Percentiles rank a stretch among this genome's conserved stretches.
Conservation (phyloP, 225 moss, liverwort and hornwort genomes). For the Sphagnum tenellum region DNA sequence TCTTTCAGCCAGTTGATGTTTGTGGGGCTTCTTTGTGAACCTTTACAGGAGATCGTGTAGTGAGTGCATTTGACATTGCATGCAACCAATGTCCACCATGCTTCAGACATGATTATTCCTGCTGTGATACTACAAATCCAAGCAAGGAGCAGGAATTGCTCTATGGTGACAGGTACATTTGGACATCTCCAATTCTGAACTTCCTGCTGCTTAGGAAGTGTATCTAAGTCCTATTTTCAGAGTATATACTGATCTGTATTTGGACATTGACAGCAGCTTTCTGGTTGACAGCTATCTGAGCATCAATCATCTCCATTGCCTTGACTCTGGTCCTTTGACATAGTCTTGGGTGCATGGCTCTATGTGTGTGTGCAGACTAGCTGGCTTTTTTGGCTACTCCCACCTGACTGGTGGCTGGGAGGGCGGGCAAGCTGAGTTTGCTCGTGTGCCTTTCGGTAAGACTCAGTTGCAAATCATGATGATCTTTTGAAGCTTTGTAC, state of each 20-base stretch:
- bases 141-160: slow-evolving; percentile 39
- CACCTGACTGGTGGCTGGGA: slow-evolving; percentile 68
- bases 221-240: too few species aligned
- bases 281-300: too few species aligned
- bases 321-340: slow-evolving; percentile 4
- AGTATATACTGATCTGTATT: too few species aligned
- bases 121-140: slow-evolving; percentile 45
- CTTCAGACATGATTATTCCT: slow-evolving; percentile 27
- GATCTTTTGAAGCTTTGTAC: too few species aligned
- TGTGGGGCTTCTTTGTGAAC: not conserved
- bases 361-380: too few species aligned
- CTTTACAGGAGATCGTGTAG: slow-evolving; percentile 51
- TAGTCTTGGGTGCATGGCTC: slow-evolving; percentile 9
- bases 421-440: slow-evolving; percentile 65
- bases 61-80: slow-evolving; percentile 41
- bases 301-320: not conserved
- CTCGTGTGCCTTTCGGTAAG: slow-evolving; percentile 46
- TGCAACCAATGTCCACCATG: slow-evolving; percentile 61
- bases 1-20: too few species aligned
- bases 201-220: too few species aligned
- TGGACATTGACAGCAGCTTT: too few species aligned
- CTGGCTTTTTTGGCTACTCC: slow-evolving; percentile 69
- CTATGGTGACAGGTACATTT: slow-evolving; percentile 26
- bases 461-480: too few species aligned
- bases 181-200: not conserved